A percentile compares a stretch with the other conserved stretches of the same genome.
These are phyloP conservation scores for Beta corolliflora DNA, from an alignment of 179 eudicot species.

Conservation along the genomic window DNA sequence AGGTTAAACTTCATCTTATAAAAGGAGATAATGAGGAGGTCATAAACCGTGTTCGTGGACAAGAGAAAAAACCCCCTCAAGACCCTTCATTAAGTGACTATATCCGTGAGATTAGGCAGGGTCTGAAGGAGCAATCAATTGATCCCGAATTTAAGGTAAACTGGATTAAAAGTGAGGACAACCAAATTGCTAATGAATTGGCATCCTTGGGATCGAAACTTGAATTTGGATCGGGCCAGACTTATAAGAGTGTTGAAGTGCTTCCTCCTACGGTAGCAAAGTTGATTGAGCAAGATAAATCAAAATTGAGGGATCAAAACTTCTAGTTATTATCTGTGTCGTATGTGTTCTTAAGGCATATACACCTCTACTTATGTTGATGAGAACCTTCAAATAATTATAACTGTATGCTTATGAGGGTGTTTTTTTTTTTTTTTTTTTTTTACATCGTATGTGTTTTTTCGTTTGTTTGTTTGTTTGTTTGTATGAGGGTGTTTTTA, in stretches of 20 bases:
- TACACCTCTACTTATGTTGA: not conserved
- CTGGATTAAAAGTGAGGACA: not conserved
- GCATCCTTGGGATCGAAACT: not conserved
- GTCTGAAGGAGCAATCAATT: not conserved
- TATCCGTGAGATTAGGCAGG: not conserved
- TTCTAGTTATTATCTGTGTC: not conserved
- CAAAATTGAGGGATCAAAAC: no score
- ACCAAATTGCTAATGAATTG: conserved; percentile 12
- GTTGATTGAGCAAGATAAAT: conserved; percentile 3
- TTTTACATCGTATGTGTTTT: no score
- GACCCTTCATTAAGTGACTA: not conserved
- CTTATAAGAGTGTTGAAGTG: not conserved
- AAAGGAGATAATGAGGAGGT: conserved; percentile 14
- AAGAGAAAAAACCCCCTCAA: not conserved
- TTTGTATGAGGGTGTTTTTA: no score
- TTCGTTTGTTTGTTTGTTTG: no score
- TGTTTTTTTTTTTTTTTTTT: no score
- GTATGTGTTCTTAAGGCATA: not conserved
- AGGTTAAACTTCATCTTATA: not conserved
- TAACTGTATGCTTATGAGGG: no score
- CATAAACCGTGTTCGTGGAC: not conserved
- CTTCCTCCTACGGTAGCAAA: not conserved
- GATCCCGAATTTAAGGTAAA: not conserved
- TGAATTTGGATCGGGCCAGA: not conserved
- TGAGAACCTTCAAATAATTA: no score